These are phyloP conservation scores for Mycena vulgaris DNA, from an alignment of 768 basidiomycete species.

Conservation along the genomic window DNA sequence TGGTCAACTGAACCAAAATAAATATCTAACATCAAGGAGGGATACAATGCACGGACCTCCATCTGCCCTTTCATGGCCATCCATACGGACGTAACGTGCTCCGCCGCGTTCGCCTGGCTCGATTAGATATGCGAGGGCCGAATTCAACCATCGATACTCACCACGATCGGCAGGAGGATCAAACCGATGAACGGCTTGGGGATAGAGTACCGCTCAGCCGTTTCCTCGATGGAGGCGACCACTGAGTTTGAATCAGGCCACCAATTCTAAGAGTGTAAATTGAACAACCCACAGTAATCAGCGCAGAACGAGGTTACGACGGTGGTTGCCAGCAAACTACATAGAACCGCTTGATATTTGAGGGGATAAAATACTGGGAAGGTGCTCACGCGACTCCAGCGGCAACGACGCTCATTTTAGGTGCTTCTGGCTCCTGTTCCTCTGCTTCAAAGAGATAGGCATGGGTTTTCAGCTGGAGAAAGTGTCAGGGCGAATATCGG, in stretches of 20 bases:
- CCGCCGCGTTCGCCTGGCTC: conserved; percentile 82
- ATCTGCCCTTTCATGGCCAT: conserved; percentile 85
- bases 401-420: conserved; percentile 80
- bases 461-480: conserved; percentile 78
- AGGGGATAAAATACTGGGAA: not conserved
- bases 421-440: conserved; percentile 55
- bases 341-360: conserved; percentile 8
- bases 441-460: conserved; percentile 70
- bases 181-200: conserved; percentile 91
- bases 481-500: conserved; percentile 7
- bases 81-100: conserved; percentile 90
- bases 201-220: conserved; percentile 83
- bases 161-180: conserved; percentile 91
- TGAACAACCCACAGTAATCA: conserved; percentile 76
- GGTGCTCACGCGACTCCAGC: conserved; percentile 70
- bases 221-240: conserved; percentile 94
- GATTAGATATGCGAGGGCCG: conserved; percentile 1
- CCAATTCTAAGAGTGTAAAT: not conserved
- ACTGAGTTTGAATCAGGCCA: conserved; percentile 64
- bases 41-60: conserved; percentile 54
- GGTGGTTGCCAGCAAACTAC: conserved; percentile 81
- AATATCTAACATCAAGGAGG: not conserved
- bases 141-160: conserved; percentile 50
- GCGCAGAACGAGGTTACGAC: conserved; percentile 91
- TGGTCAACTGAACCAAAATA: conserved; percentile 65